Evolutionary conservation across 768 basidiomycete species (phyloP).

Genomic region (Serpula lacrymans): DNA sequence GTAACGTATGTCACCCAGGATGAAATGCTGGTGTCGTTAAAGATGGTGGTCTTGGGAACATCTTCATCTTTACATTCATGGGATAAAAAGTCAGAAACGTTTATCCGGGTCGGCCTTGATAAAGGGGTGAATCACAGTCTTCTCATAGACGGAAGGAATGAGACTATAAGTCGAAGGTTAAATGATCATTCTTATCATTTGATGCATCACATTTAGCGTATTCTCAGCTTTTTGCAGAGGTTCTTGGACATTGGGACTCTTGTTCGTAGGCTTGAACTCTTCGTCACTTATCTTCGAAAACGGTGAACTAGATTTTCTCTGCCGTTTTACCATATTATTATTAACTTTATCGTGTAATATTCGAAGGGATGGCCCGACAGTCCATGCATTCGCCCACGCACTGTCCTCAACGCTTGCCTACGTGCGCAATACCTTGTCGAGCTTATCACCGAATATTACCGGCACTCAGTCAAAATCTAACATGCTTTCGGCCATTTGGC

Average conservation of each 20-base stretch:
- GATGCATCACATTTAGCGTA: neutral
- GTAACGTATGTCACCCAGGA: slow-evolving; percentile 43
- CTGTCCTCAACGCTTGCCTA: slow-evolving; percentile 52
- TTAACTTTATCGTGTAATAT: slow-evolving; percentile 30
- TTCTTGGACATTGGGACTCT: slow-evolving; percentile 70
- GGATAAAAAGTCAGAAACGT: slow-evolving; percentile 53
- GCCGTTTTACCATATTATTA: slow-evolving; percentile 5
- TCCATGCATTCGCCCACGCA: slow-evolving; percentile 66
- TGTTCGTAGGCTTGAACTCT: slow-evolving; percentile 60
- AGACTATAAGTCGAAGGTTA: slow-evolving; percentile 56
- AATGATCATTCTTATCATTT: slow-evolving; percentile 1
- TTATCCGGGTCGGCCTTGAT: slow-evolving; percentile 43
- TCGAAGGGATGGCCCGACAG: slow-evolving; percentile 46
- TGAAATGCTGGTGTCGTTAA: slow-evolving; percentile 52
- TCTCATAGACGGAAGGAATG: slow-evolving; percentile 55
- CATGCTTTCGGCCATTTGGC: slow-evolving; percentile 43
- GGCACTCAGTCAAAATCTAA: slow-evolving; percentile 13
- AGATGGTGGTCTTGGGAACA: slow-evolving; percentile 57
- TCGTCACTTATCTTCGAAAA: slow-evolving; percentile 43
- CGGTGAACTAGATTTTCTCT: slow-evolving; percentile 36
- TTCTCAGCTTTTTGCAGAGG: slow-evolving; percentile 49
- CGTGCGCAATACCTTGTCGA: slow-evolving; percentile 44
- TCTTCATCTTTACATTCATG: slow-evolving; percentile 67
- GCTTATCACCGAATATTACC: slow-evolving; percentile 34
- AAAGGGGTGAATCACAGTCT: slow-evolving; percentile 35